Evolutionary conservation across 306 rosid genomes (phyloP), one percentile per base, ranked within the genome.

Genomic region (Trifolium dubium): DNA sequence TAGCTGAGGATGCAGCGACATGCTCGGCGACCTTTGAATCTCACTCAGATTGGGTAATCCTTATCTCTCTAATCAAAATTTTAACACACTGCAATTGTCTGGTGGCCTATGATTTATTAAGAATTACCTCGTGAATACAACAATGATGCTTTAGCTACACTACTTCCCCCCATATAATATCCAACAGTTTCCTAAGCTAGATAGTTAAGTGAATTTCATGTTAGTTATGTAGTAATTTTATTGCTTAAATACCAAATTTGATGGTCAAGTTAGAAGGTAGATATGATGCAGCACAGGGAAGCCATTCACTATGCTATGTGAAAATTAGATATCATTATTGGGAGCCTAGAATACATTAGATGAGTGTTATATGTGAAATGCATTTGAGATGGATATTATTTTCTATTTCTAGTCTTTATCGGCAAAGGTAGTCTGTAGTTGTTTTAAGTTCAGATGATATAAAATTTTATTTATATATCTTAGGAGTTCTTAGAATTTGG

Each of bases 21-120:
- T 94, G 92, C 85, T 87, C 96, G 53, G 86, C 97, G 51, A 94
- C 99, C 64, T 94, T 89, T 62, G 99, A 94, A 85, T 94, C 99
- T 85, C 99, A 94, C 66, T 92, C 92, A 74, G 99, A 94, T 73
- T 94, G 99, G 98, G 98, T 91, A 88, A 28, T 40, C 34, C 29
- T 75, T 68, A 40, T 62, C 43, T 73, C 3, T 63, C 72, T 43
- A 14, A 28, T 68, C 37, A 69, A 46, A 66, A 60, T 60, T 29
- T 60, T 60, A n/a, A 17, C 63, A 49, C 74, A 32, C 39, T 72
- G 40, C 62, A 63, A 73, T 55, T 77, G 55, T 34, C 64, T 15
- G 62, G 75, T 71, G 66, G 40, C 47, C 13, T 40, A n/a, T 35
- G 69, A 41, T 79, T 79, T 35, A 34, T 63, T 47, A 7, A 35